A percentile compares a stretch with the other conserved stretches of the same genome.
Evolutionary conservation across 2,329 filamentous ascomycete species (phyloP).

Genomic region (Aspergillus alliaceus): DNA sequence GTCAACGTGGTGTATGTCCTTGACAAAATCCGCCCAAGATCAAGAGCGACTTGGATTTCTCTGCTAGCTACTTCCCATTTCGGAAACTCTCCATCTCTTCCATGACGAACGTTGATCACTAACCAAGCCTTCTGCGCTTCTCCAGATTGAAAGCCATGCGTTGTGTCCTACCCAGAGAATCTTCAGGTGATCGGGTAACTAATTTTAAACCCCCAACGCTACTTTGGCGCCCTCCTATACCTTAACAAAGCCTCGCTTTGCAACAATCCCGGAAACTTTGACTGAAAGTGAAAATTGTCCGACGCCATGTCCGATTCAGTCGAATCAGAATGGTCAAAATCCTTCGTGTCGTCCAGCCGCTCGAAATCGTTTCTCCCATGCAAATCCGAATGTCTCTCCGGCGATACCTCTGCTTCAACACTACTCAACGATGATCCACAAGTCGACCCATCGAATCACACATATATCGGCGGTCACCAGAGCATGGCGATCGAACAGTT

Average conservation of each 20-base stretch:
- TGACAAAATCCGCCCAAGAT: not conserved
- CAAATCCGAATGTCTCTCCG: slow-evolving; percentile 29
- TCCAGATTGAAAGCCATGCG: slow-evolving; percentile 25
- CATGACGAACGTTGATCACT: slow-evolving; percentile 1
- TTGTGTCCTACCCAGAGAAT: slow-evolving; percentile 18
- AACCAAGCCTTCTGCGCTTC: not conserved
- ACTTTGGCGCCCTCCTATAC: slow-evolving; percentile 25
- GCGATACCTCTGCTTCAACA: slow-evolving; percentile 21
- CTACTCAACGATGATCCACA: slow-evolving; percentile 25
- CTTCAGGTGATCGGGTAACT: slow-evolving; percentile 20
- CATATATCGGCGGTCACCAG: slow-evolving; percentile 50
- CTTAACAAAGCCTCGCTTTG: slow-evolving; percentile 11
- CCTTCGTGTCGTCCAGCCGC: slow-evolving; percentile 22
- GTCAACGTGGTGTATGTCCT: slow-evolving; percentile 12
- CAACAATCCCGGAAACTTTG: not conserved
- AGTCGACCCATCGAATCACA: slow-evolving; percentile 22
- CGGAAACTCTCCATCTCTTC: not conserved
- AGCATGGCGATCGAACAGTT: slow-evolving; percentile 62
- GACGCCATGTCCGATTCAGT: slow-evolving; percentile 33
- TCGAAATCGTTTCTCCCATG: slow-evolving; percentile 31
- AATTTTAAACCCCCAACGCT: slow-evolving; percentile 15
- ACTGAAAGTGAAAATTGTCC: not conserved
- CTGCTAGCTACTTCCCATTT: not conserved
- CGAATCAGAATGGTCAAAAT: slow-evolving; percentile 32
- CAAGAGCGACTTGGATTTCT: not conserved